Percentiles rank a stretch among this genome's conserved stretches.
phyloP scores from a whole-genome alignment of 805 yeast genomes.

The Naumovozyma baii region DNA sequence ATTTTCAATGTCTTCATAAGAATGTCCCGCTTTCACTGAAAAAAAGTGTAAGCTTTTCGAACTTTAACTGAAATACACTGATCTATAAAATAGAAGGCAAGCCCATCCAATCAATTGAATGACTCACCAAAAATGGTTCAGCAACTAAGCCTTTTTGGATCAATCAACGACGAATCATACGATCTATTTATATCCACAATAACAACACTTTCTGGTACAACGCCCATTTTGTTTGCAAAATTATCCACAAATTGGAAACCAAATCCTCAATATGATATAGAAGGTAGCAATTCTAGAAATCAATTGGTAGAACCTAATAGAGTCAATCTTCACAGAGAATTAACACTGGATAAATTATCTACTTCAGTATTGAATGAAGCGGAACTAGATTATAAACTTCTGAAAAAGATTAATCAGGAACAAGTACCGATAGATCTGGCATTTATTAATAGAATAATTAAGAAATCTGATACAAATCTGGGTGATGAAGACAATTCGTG shows the following conservation, averaged over 20 bases:
- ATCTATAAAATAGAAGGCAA: too few species aligned
- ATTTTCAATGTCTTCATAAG: too few species aligned
- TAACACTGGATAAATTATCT: conserved; percentile 13
- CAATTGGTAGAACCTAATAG: conserved; percentile 27
- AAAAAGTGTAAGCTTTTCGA: too few species aligned
- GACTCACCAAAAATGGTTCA: conserved; percentile 20
- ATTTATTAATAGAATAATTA: conserved; percentile 1
- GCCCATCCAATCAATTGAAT: too few species aligned
- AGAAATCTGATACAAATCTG: conserved; percentile 1
- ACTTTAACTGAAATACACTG: too few species aligned
- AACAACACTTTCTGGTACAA: conserved; percentile 22
- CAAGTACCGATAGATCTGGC: conserved; percentile 10
- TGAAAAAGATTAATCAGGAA: conserved; percentile 11
- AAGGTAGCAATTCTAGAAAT: conserved; percentile 20
- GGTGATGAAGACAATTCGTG: conserved; percentile 29
- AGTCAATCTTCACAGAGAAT: conserved; percentile 18
- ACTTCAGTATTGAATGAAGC: conserved; percentile 1
- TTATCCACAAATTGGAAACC: conserved; percentile 24
- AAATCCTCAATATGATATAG: conserved; percentile 19
- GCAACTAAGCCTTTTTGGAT: conserved; percentile 23
- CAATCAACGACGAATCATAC: conserved; percentile 24
- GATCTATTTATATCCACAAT: conserved; percentile 24
- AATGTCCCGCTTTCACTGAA: background rate
- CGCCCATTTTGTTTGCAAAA: conserved; percentile 24
- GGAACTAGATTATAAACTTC: conserved; percentile 11